These are phyloP conservation scores for Penicillium sp. DNA, from an alignment of 2,329 filamentous ascomycete species.

Conservation along the genomic window DNA sequence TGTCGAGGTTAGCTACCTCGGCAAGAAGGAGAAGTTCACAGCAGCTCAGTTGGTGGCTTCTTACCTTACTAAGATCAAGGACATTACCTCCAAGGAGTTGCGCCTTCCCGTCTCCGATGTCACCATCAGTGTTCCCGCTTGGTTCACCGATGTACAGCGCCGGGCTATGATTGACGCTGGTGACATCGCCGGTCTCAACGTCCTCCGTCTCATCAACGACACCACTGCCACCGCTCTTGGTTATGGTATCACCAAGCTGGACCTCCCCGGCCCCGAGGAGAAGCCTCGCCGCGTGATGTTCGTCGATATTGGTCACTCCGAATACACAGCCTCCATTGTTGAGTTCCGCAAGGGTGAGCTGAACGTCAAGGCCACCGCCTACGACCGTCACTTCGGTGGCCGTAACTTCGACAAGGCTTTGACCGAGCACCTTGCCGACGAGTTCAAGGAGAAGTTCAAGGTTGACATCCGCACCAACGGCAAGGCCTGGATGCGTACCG, in stretches of 20 bases:
- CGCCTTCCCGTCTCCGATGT: conserved; percentile 89
- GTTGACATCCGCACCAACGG: conserved; percentile 88
- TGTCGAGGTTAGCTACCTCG: conserved; percentile 87
- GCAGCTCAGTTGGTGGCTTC: conserved; percentile 90
- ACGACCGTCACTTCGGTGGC: conserved; percentile 94
- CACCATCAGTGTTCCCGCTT: conserved; percentile 89
- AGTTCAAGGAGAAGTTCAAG: conserved; percentile 98
- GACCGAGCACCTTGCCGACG: conserved; percentile 88
- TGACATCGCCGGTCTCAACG: conserved; percentile 89
- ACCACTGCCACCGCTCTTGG: conserved; percentile 94
- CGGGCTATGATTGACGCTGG: conserved; percentile 84
- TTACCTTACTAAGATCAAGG: conserved; percentile 92
- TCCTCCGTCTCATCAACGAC: conserved; percentile 94
- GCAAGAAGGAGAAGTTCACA: conserved; percentile 94
- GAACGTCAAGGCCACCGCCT: conserved; percentile 86
- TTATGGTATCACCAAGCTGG: conserved; percentile 96
- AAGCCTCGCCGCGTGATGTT: conserved; percentile 88
- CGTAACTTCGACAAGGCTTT: conserved; percentile 95
- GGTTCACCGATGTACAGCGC: conserved; percentile 96
- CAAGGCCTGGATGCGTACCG: conserved; percentile 84
- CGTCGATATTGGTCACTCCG: conserved; percentile 93
- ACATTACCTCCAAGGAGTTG: conserved; percentile 81
- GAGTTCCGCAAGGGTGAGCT: conserved; percentile 98
- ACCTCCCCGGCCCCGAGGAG: conserved; percentile 84
- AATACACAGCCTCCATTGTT: conserved; percentile 90